Evolutionary conservation across 441 rosid genomes (phyloP).

Genomic region (Flueggea neowawraea): DNA sequence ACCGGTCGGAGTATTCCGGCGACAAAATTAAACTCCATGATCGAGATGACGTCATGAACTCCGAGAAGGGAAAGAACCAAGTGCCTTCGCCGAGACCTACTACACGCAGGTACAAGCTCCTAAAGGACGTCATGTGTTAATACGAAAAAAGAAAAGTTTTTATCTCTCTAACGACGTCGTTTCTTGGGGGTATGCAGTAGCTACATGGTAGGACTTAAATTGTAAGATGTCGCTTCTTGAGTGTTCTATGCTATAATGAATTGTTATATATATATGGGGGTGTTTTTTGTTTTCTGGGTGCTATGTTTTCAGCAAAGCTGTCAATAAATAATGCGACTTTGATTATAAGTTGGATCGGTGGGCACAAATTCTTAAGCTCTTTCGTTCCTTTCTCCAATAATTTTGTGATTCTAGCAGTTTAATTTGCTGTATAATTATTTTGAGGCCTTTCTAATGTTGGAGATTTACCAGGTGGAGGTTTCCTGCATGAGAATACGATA

Average conservation of each 20-base stretch:
- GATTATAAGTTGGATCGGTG: slow-evolving; percentile 10
- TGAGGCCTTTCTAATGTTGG: too few relatives aligned
- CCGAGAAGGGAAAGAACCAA: slow-evolving; percentile 50
- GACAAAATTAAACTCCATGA: slow-evolving; percentile 56
- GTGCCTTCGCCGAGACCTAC: slow-evolving; percentile 73
- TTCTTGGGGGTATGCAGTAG: slow-evolving; percentile 1
- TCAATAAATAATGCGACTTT: slow-evolving; percentile 32
- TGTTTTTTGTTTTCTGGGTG: background rate
- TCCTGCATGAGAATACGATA: too few relatives aligned
- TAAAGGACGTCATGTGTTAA: slow-evolving; percentile 95
- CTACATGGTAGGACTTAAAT: too few relatives aligned
- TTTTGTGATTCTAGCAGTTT: too few relatives aligned
- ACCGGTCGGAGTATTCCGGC: slow-evolving; percentile 62
- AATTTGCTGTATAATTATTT: too few relatives aligned
- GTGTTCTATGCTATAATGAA: too few relatives aligned
- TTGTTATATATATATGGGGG: too few relatives aligned
- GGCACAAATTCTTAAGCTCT: slow-evolving; percentile 27
- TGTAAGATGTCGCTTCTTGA: too few relatives aligned
- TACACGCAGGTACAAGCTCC: slow-evolving; percentile 97
- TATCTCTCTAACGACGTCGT: background rate
- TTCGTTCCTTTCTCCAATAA: background rate
- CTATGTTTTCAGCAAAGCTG: slow-evolving; percentile 9
- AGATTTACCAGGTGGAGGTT: too few relatives aligned
- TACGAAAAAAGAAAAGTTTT: background rate
- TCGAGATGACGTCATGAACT: slow-evolving; percentile 23